phyloP scores from a whole-genome alignment of 2,329 filamentous ascomycete genomes.

The Claviceps sp. region DNA sequence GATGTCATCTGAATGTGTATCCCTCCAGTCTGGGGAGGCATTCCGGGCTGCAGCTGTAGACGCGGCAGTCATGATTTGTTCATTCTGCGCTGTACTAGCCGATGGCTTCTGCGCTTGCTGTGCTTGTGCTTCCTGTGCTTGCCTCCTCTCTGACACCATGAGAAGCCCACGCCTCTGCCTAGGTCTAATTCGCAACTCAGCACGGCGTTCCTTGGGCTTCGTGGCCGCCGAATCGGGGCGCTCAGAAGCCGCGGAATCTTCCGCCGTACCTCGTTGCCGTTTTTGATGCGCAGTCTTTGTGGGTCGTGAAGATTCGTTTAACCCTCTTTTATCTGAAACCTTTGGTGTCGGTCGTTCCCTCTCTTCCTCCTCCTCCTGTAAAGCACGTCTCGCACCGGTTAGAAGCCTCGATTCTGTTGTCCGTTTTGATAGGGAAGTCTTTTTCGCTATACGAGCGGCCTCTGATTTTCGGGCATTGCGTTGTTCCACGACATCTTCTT shows the following conservation, averaged over 20 bases:
- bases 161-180: constrained; percentile 34
- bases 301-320: background rate
- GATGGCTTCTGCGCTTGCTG: background rate
- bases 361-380: background rate
- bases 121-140: background rate
- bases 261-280: background rate
- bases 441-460: background rate
- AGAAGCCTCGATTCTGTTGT: background rate
- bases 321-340: background rate
- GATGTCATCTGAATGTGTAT: background rate
- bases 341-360: background rate
- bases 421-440: background rate
- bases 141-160: constrained; percentile 26
- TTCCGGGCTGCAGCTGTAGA: background rate
- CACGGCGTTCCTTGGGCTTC: constrained; percentile 19
- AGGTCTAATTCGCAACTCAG: constrained; percentile 33
- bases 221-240: background rate
- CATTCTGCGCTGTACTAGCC: background rate
- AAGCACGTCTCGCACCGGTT: background rate
- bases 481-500: background rate
- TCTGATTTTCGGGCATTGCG: background rate
- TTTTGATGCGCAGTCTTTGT: background rate
- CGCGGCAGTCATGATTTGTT: background rate
- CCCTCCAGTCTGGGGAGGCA: background rate
- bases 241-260: too few relatives aligned